Evolutionary conservation across 345 rosid genomes (phyloP).

Genomic region (Turritis glabra): DNA sequence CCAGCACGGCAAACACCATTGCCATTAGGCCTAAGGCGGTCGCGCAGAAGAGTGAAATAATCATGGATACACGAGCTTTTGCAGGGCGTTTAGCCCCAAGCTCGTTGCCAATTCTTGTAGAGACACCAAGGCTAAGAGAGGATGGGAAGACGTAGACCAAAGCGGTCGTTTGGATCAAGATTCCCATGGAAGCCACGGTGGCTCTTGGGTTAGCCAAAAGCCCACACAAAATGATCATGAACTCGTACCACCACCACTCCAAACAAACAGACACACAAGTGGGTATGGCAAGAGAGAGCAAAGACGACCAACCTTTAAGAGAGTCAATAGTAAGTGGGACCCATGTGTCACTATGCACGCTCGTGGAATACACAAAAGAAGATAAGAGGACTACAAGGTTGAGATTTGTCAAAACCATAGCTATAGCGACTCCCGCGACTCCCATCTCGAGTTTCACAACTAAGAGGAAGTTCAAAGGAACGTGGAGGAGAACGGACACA

Average conservation of each 20-base stretch:
- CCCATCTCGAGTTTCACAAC: constrained; percentile 83
- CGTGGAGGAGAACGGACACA: constrained; percentile 73
- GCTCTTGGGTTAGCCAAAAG: constrained; percentile 82
- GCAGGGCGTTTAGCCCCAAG: constrained; percentile 86
- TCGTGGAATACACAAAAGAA: constrained; percentile 70
- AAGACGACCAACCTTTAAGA: constrained; percentile 80
- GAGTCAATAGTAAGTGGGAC: constrained; percentile 74
- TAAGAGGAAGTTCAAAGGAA: constrained; percentile 77
- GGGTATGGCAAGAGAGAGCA: constrained; percentile 84
- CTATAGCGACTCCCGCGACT: constrained; percentile 79
- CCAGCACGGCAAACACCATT: constrained; percentile 61
- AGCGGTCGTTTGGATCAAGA: constrained; percentile 88
- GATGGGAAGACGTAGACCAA: constrained; percentile 92
- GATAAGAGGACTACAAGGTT: constrained; percentile 68
- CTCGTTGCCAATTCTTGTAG: constrained; percentile 87
- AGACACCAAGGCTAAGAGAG: constrained; percentile 84
- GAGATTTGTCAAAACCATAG: constrained; percentile 89
- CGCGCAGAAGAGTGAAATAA: constrained; percentile 69
- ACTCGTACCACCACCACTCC: constrained; percentile 99
- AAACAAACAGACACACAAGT: constrained; percentile 91
- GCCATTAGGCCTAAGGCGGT: constrained; percentile 67
- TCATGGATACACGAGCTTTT: constrained; percentile 74
- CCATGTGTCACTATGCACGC: constrained; percentile 78
- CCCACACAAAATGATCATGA: constrained; percentile 91
- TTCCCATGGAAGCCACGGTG: constrained; percentile 94